Conservation (phyloP, 2,329 filamentous ascomycete genomes). For the Orbilia blumenaviensis region DNA sequence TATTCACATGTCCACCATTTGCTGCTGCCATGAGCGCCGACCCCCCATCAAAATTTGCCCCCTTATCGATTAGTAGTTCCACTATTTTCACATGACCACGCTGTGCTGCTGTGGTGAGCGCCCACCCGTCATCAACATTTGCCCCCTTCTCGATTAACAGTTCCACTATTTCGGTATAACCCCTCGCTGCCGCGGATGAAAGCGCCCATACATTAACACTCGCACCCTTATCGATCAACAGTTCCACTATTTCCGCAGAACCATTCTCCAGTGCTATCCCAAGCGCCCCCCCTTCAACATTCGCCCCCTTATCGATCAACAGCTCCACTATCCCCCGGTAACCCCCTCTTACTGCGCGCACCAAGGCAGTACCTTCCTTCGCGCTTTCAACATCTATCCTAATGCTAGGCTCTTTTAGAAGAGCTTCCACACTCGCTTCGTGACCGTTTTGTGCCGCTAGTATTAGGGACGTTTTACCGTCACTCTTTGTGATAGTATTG, state of each 20-base stretch:
- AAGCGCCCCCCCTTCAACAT: too few species aligned
- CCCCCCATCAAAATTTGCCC: background rate
- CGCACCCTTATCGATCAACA: too few species aligned
- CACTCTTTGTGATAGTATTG: background rate
- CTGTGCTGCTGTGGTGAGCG: too few species aligned
- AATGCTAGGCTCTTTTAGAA: background rate
- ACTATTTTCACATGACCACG: background rate
- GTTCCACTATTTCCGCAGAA: background rate
- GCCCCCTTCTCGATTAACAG: background rate
- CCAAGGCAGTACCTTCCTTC: background rate
- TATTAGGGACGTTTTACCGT: slow-evolving; percentile 14
- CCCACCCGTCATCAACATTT: background rate
- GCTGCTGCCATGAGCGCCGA: background rate
- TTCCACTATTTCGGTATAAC: background rate
- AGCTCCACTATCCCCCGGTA: background rate
- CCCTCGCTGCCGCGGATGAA: too few species aligned
- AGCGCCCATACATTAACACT: too few species aligned
- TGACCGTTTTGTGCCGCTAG: background rate
- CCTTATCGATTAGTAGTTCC: background rate
- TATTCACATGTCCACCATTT: too few species aligned
- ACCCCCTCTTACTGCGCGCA: background rate
- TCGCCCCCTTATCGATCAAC: background rate
- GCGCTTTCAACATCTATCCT: background rate
- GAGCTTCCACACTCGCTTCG: background rate
- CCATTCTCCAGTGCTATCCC: background rate